Conservation (phyloP, 106 monocot genomes). For the Narthecium ossifragum region DNA sequence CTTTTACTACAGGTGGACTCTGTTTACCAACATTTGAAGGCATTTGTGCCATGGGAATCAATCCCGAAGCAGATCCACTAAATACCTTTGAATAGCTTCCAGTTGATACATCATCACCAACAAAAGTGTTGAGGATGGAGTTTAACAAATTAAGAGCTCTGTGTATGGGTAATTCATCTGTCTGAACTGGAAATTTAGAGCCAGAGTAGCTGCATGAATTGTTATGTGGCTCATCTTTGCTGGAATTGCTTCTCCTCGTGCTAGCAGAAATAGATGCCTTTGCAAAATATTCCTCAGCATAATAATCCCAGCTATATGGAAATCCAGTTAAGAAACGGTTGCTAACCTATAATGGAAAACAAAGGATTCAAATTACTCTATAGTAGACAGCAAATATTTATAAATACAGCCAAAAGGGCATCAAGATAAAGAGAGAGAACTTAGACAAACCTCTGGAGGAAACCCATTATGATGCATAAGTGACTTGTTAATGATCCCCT, state of each 20-base stretch:
- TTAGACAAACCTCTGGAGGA: conserved; percentile 32
- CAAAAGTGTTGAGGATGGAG: too few species aligned
- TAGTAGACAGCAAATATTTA: background rate
- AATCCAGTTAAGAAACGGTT: conserved; percentile 18
- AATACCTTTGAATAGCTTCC: too few species aligned
- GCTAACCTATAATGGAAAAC: conserved; percentile 11
- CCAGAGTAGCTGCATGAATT: background rate
- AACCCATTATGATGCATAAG: conserved; percentile 32
- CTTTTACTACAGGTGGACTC: background rate
- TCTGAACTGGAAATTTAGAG: background rate
- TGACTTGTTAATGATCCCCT: conserved; percentile 26
- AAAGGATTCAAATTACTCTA: background rate
- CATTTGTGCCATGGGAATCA: background rate
- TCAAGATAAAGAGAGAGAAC: background rate
- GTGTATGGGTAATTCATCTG: background rate
- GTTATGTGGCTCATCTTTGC: background rate
- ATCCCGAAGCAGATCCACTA: too few species aligned
- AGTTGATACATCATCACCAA: too few species aligned
- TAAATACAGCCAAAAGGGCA: too few species aligned
- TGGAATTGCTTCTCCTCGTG: background rate
- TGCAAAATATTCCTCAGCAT: conserved; percentile 14
- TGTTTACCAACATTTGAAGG: background rate
- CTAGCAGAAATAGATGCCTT: background rate
- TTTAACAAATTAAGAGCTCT: conserved; percentile 2
- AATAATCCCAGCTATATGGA: conserved; percentile 20